These are phyloP conservation scores for Vanderwaltozyma verrucispora DNA, from an alignment of 805 yeast species.

Conservation along the genomic window DNA sequence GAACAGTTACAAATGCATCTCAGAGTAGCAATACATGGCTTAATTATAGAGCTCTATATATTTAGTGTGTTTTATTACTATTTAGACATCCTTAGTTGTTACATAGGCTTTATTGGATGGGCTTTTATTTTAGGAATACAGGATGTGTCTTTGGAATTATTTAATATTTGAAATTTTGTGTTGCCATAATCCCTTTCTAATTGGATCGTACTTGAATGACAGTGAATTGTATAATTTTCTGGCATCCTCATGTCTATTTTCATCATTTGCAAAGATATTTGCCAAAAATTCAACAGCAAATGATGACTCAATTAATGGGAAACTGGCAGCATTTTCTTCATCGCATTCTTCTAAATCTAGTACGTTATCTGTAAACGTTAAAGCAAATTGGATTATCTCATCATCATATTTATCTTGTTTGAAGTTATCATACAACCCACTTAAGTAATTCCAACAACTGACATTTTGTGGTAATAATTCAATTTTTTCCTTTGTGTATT, in stretches of 20 bases:
- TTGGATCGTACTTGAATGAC: constrained; percentile 46
- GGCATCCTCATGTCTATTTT: constrained; percentile 30
- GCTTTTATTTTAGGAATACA: too few species aligned
- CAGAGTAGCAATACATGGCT: too few species aligned
- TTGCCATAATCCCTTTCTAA: constrained; percentile 53
- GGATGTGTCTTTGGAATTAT: too few species aligned
- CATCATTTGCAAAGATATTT: constrained; percentile 32
- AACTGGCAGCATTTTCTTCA: background rate
- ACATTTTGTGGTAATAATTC: constrained; percentile 65
- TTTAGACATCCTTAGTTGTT: too few species aligned
- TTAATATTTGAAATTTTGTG: constrained; percentile 29
- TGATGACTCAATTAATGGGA: constrained; percentile 35
- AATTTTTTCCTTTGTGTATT: constrained; percentile 41
- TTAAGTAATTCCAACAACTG: constrained; percentile 76
- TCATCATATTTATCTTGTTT: constrained; percentile 20
- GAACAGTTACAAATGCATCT: too few species aligned
- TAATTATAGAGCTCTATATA: too few species aligned
- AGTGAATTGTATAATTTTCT: constrained; percentile 40
- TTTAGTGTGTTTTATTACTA: too few species aligned
- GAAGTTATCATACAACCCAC: constrained; percentile 39
- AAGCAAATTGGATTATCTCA: constrained; percentile 38
- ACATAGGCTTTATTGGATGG: too few species aligned
- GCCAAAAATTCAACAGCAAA: constrained; percentile 59
- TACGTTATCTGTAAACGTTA: constrained; percentile 30
- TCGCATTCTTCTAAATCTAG: constrained; percentile 10